A percentile compares a stretch with the other conserved stretches of the same genome.
Conservation (phyloP, 305 asterid species). For the Rubia peregrina region DNA sequence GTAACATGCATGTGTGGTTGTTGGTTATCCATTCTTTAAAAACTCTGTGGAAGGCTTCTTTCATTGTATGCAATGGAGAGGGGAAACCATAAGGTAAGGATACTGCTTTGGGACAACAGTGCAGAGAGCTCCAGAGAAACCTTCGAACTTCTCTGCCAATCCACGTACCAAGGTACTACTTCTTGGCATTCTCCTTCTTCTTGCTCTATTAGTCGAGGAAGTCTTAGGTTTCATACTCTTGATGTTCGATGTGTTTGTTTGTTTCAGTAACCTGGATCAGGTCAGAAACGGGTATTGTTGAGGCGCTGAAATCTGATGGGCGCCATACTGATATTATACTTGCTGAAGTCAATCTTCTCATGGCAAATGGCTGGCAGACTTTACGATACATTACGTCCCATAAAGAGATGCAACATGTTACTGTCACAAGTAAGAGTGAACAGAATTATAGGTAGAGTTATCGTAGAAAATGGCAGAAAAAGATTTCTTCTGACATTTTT, state of each 20-base stretch:
- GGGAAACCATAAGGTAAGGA: neutral
- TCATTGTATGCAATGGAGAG: slow-evolving; percentile 5
- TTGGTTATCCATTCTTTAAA: slow-evolving; percentile 7
- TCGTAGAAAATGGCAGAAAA: neutral
- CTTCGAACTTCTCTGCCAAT: slow-evolving; percentile 19
- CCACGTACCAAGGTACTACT: slow-evolving; percentile 17
- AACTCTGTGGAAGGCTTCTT: neutral
- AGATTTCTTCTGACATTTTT: neutral
- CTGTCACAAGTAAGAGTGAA: slow-evolving; percentile 46
- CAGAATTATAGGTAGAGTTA: neutral
- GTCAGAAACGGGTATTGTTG: slow-evolving; percentile 28
- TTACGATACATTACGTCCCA: slow-evolving; percentile 45
- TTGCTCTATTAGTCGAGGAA: neutral
- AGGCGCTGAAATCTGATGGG: slow-evolving; percentile 36
- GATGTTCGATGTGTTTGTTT: neutral
- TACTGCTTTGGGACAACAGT: slow-evolving; percentile 12
- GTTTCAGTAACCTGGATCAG: neutral
- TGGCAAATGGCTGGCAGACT: slow-evolving; percentile 39
- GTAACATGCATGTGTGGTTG: slow-evolving; percentile 15
- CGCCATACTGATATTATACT: slow-evolving; percentile 47
- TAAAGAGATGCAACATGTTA: slow-evolving; percentile 31
- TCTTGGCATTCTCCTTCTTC: neutral
- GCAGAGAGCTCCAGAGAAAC: slow-evolving; percentile 21
- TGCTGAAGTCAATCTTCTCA: slow-evolving; percentile 42
- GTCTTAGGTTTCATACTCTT: neutral